These are phyloP conservation scores for Claviceps paspali DNA, from an alignment of 2,329 filamentous ascomycete genomes.

Conservation along the genomic window DNA sequence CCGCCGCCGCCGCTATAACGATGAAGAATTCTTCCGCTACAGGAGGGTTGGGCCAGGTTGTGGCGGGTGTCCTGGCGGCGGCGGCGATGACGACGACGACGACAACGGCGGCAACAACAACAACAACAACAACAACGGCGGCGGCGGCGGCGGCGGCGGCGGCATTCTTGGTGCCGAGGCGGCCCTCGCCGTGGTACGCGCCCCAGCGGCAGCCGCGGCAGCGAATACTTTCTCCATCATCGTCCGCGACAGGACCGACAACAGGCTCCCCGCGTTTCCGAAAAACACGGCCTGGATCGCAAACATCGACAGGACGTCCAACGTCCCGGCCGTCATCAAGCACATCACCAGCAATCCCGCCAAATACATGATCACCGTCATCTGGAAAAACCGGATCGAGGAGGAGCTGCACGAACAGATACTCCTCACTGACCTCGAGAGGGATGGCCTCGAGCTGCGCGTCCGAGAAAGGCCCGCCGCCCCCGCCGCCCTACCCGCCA, in stretches of 20 bases:
- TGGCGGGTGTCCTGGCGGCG: too few relatives aligned
- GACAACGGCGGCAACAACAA: too few relatives aligned
- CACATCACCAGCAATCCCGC: conserved; percentile 1
- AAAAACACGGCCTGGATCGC: conserved; percentile 1
- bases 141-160: background rate
- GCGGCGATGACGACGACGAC: too few relatives aligned
- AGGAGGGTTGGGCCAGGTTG: too few relatives aligned
- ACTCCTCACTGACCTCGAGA: background rate
- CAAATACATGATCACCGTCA: conserved; percentile 1
- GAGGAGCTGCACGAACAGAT: background rate
- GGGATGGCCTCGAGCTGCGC: background rate
- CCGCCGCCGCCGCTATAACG: too few relatives aligned
- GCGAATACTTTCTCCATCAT: background rate
- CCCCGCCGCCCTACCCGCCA: background rate
- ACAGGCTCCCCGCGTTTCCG: background rate
- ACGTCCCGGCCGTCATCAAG: background rate
- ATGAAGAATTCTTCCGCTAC: too few relatives aligned
- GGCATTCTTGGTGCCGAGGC: background rate
- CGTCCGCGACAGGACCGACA: background rate
- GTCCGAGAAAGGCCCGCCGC: background rate
- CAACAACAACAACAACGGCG: too few relatives aligned
- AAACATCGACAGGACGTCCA: background rate
- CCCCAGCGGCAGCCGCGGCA: background rate
- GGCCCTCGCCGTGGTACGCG: background rate
- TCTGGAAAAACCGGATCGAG: background rate